These are phyloP conservation scores for Cadophora sp. DNA, from an alignment of 2,329 filamentous ascomycete genomes.

Conservation along the genomic window DNA sequence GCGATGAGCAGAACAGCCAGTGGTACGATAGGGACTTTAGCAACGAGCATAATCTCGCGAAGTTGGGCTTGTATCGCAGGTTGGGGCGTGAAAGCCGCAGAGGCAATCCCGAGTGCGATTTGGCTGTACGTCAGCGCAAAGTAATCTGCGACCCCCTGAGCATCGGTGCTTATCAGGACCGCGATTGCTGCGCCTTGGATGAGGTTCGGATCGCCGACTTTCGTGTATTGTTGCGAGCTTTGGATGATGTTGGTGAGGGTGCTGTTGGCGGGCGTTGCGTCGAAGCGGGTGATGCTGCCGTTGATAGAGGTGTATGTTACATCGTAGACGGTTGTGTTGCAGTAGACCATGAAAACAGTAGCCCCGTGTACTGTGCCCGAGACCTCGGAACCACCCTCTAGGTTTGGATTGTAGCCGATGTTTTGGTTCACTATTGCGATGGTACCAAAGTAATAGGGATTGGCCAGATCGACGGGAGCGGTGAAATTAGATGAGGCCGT, in stretches of 20 bases:
- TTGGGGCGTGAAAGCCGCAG: not conserved
- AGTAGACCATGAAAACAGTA: not conserved
- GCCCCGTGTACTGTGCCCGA: not conserved
- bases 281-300: slow-evolving; percentile 1
- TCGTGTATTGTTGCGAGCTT: slow-evolving; percentile 2
- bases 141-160: not conserved
- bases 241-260: slow-evolving; percentile 8
- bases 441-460: not conserved
- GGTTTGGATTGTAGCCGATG: not conserved
- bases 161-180: not conserved
- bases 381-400: not conserved
- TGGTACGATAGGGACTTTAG: not conserved
- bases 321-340: slow-evolving; percentile 14
- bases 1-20: not conserved
- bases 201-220: not conserved
- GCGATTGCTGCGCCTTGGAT: slow-evolving; percentile 1
- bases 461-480: not conserved
- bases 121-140: slow-evolving; percentile 10
- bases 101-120: not conserved
- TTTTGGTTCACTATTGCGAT: not conserved
- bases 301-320: not conserved
- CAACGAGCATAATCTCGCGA: not conserved
- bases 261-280: not conserved
- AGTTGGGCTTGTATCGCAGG: not conserved
- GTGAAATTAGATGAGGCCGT: not conserved